These are phyloP conservation scores for Linnemannia zychae DNA, from an alignment of 192 early-diverging fungal species.

Conservation along the genomic window DNA sequence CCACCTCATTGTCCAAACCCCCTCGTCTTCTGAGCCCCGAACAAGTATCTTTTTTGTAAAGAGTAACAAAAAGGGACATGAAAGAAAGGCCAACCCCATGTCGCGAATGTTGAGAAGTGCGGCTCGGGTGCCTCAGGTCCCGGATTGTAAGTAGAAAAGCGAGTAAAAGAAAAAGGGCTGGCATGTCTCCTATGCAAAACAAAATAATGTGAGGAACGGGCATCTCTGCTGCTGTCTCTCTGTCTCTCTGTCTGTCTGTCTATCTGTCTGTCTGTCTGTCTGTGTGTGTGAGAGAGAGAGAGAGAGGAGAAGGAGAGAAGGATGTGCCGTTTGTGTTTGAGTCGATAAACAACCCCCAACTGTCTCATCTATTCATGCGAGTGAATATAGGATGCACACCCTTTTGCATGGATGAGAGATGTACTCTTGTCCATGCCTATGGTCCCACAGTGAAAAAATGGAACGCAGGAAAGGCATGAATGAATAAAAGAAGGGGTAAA, in stretches of 20 bases:
- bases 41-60: too few species aligned
- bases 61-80: too few species aligned
- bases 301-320: neutral
- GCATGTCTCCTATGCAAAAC: neutral
- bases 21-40: too few species aligned
- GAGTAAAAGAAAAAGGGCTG: neutral
- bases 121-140: slow-evolving; percentile 1
- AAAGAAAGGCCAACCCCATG: neutral
- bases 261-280: neutral
- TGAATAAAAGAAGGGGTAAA: slow-evolving; percentile 2
- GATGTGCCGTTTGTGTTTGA: neutral
- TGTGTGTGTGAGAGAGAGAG: neutral
- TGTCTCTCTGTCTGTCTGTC: neutral
- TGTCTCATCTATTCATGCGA: slow-evolving; percentile 9
- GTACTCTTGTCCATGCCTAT: neutral
- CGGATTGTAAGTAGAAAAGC: neutral
- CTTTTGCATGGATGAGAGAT: neutral
- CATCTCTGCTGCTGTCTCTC: too few species aligned
- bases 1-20: too few species aligned
- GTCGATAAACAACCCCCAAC: neutral
- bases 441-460: neutral
- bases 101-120: neutral
- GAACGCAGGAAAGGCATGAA: slow-evolving; percentile 12
- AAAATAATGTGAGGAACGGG: neutral
- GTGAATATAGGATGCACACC: neutral